Conservation (phyloP, 768 basidiomycete genomes). For the Mycena kentingensis region DNA sequence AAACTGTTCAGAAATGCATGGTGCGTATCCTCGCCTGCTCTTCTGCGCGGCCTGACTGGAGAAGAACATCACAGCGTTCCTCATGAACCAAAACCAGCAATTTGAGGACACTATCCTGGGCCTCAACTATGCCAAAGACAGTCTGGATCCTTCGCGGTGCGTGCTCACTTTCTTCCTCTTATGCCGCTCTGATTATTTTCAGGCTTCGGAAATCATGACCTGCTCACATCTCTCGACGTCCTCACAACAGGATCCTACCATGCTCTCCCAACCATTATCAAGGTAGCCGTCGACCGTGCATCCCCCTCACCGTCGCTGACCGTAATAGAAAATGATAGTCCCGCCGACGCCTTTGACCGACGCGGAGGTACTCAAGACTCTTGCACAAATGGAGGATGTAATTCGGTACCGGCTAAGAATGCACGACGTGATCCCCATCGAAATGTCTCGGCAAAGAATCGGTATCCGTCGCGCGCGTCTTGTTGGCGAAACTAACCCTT, state of each 20-base stretch:
- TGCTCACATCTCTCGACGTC: constrained; percentile 88
- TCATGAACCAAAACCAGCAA: constrained; percentile 82
- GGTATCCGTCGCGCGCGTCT: constrained; percentile 39
- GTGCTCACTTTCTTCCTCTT: constrained; percentile 22
- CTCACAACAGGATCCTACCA: constrained; percentile 85
- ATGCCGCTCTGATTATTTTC: constrained; percentile 2
- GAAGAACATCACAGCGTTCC: constrained; percentile 86
- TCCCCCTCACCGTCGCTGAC: background rate
- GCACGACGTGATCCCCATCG: constrained; percentile 77
- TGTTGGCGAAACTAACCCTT: constrained; percentile 18
- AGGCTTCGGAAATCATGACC: constrained; percentile 93
- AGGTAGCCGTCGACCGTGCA: constrained; percentile 46
- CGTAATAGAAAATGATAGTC: constrained; percentile 64
- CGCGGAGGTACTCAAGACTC: constrained; percentile 60
- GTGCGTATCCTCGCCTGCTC: constrained; percentile 36
- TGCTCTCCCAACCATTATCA: constrained; percentile 78
- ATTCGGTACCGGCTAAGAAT: constrained; percentile 80
- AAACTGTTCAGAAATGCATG: constrained; percentile 86
- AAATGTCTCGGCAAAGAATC: constrained; percentile 74
- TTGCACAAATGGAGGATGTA: constrained; percentile 72
- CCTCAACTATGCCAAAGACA: constrained; percentile 66
- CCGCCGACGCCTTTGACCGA: constrained; percentile 70
- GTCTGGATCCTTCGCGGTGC: constrained; percentile 78
- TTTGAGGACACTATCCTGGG: constrained; percentile 70
- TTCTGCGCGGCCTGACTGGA: constrained; percentile 10